Evolutionary conservation across 1,284 basidiomycete genomes (phyloP).

Genomic region (Megacollybia platyphylla): DNA sequence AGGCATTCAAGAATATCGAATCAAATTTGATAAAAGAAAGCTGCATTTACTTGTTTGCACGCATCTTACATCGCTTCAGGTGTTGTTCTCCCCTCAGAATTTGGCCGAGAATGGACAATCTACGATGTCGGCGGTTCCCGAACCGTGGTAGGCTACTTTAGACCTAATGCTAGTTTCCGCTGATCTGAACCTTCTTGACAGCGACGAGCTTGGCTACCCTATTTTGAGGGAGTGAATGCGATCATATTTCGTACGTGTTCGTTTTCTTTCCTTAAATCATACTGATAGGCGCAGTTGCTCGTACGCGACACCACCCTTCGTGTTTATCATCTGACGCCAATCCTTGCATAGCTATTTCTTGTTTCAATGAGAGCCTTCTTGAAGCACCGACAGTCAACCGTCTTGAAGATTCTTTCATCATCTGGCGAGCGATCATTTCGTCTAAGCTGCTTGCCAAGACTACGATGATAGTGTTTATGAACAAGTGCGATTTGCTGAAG

Average conservation of each 20-base stretch:
- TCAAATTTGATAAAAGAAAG: slow-evolving; percentile 22
- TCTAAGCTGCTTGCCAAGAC: slow-evolving; percentile 43
- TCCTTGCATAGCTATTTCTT: slow-evolving; percentile 36
- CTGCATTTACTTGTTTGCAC: neutral
- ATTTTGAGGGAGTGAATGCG: slow-evolving; percentile 51
- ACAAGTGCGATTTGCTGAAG: slow-evolving; percentile 47
- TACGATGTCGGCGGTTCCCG: slow-evolving; percentile 44
- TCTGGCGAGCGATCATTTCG: slow-evolving; percentile 47
- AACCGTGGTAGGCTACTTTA: slow-evolving; percentile 22
- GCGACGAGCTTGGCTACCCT: slow-evolving; percentile 43
- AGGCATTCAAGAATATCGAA: slow-evolving; percentile 37
- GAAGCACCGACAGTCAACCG: slow-evolving; percentile 51
- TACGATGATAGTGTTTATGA: slow-evolving; percentile 51
- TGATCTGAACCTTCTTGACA: neutral
- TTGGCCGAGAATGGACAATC: slow-evolving; percentile 29
- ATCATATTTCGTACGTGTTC: slow-evolving; percentile 41
- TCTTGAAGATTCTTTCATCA: slow-evolving; percentile 51
- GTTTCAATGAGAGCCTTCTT: slow-evolving; percentile 50
- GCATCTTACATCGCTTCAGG: neutral
- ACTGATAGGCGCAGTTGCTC: slow-evolving; percentile 15
- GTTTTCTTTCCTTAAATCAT: slow-evolving; percentile 1
- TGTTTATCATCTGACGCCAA: neutral
- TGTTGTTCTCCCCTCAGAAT: slow-evolving; percentile 9
- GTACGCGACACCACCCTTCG: slow-evolving; percentile 11
- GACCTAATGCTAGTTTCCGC: neutral